Percentiles rank a stretch among this genome's conserved stretches.
Conservation (phyloP, 371 early-diverging fungal species). For the Massospora cicadina region DNA sequence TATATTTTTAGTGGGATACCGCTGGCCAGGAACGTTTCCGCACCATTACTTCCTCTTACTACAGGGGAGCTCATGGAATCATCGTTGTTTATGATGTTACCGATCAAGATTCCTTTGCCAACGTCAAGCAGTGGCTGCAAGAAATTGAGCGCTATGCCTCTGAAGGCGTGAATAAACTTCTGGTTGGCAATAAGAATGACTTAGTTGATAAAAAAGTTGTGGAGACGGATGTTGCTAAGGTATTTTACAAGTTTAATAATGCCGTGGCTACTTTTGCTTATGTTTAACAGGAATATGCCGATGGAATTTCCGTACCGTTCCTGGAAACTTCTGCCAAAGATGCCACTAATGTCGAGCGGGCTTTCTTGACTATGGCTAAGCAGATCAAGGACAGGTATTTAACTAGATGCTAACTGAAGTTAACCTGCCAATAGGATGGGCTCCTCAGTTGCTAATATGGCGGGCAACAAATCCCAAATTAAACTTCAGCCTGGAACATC, state of each 20-base stretch:
- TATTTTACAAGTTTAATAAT: slow-evolving; percentile 7
- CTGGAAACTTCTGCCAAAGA: slow-evolving; percentile 90
- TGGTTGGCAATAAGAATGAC: slow-evolving; percentile 99
- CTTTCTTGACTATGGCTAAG: slow-evolving; percentile 89
- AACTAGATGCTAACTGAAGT: not conserved
- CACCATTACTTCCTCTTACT: slow-evolving; percentile 97
- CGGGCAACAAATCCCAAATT: slow-evolving; percentile 25
- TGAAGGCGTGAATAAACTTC: slow-evolving; percentile 78
- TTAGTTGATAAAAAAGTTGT: slow-evolving; percentile 74
- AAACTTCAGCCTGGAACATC: slow-evolving; percentile 29
- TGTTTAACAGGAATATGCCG: slow-evolving; percentile 51
- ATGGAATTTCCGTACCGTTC: slow-evolving; percentile 69
- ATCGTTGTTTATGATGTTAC: slow-evolving; percentile 98
- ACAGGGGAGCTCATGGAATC: slow-evolving; percentile 97
- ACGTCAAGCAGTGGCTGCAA: slow-evolving; percentile 88
- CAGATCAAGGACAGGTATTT: slow-evolving; percentile 51
- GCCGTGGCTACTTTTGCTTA: not conserved
- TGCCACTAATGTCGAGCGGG: slow-evolving; percentile 86
- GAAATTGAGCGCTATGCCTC: slow-evolving; percentile 96
- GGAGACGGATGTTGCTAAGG: slow-evolving; percentile 50
- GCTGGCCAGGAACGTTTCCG: slow-evolving; percentile 99
- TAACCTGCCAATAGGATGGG: slow-evolving; percentile 18
- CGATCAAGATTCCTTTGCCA: slow-evolving; percentile 84
- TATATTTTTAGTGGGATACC: slow-evolving; percentile 77
- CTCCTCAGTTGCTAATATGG: slow-evolving; percentile 19